These are phyloP conservation scores for Colletotrichum navitas DNA, from an alignment of 2,329 filamentous ascomycete genomes.

Conservation along the genomic window DNA sequence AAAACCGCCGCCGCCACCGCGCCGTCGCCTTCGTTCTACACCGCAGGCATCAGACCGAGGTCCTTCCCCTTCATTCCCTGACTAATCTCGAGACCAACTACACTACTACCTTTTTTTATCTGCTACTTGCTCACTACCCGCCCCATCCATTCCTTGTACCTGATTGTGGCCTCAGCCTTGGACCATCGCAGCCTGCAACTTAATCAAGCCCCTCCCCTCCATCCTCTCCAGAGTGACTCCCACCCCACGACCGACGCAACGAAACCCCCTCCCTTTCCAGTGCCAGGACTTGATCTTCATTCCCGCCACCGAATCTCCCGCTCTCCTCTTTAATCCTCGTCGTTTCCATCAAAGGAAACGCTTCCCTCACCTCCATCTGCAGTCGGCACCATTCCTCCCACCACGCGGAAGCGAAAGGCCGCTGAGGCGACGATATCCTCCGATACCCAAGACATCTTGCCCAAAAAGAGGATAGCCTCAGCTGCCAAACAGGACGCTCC, in stretches of 20 bases:
- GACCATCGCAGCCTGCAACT: slow-evolving; percentile 23
- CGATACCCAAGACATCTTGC: slow-evolving; percentile 55
- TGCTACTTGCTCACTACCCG: neutral
- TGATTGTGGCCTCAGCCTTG: slow-evolving; percentile 25
- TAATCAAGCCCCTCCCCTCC: slow-evolving; percentile 3
- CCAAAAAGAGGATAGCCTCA: slow-evolving; percentile 70
- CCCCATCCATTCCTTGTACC: slow-evolving; percentile 9
- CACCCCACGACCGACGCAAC: slow-evolving; percentile 10
- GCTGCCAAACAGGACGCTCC: slow-evolving; percentile 58
- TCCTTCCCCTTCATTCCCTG: slow-evolving; percentile 10
- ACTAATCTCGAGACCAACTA: slow-evolving; percentile 19
- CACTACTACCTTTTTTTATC: slow-evolving; percentile 9
- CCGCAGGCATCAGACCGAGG: slow-evolving; percentile 21
- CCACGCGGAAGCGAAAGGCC: slow-evolving; percentile 72
- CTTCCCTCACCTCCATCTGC: slow-evolving; percentile 28
- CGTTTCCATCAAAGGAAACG: slow-evolving; percentile 36
- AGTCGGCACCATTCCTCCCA: slow-evolving; percentile 69
- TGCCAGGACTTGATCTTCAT: neutral
- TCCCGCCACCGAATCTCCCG: neutral
- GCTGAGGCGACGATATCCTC: slow-evolving; percentile 73
- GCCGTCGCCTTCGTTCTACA: slow-evolving; percentile 13
- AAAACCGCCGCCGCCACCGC: slow-evolving; percentile 1
- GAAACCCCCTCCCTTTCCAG: neutral
- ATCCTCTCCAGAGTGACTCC: slow-evolving; percentile 19
- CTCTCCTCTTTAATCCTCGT: neutral